Conservation (phyloP, 2,329 filamentous ascomycete species). For the Arachnomyces sp. region DNA sequence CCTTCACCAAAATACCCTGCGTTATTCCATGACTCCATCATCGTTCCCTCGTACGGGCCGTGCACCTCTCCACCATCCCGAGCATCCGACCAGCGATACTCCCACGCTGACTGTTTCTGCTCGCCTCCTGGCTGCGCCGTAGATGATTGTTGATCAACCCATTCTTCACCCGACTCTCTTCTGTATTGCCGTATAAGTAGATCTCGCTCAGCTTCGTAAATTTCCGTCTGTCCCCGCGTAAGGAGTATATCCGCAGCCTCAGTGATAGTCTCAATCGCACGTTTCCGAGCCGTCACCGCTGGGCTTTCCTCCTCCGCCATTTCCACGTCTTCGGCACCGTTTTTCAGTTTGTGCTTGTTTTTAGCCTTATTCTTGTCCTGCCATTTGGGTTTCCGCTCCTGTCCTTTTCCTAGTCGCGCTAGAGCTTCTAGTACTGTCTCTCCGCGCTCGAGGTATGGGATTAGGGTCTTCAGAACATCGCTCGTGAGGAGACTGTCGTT, state of each 20-base stretch:
- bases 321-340: constrained; percentile 51
- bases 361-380: constrained; percentile 49
- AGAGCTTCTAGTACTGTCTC: constrained; percentile 87
- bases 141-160: constrained; percentile 45
- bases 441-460: constrained; percentile 62
- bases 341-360: constrained; percentile 41
- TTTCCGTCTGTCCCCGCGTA: constrained; percentile 72
- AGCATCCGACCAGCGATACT: constrained; percentile 87
- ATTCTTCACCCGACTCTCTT: constrained; percentile 78
- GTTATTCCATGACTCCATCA: constrained; percentile 85
- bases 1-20: constrained; percentile 82
- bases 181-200: constrained; percentile 72
- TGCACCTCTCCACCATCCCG: constrained; percentile 70
- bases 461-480: constrained; percentile 65
- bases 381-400: constrained; percentile 53
- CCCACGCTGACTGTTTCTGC: constrained; percentile 50
- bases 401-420: constrained; percentile 64
- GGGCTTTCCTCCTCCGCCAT: constrained; percentile 53
- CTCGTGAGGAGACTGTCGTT: constrained; percentile 67
- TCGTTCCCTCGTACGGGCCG: constrained; percentile 75
- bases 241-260: constrained; percentile 83
- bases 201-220: constrained; percentile 86
- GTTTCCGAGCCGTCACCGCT: constrained; percentile 60
- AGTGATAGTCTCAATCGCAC: constrained; percentile 72
- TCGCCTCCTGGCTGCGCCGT: constrained; percentile 21